Base-by-base conservation (phyloP, 306 rosid genomes). In the Leucaena leucocephala region DNA sequence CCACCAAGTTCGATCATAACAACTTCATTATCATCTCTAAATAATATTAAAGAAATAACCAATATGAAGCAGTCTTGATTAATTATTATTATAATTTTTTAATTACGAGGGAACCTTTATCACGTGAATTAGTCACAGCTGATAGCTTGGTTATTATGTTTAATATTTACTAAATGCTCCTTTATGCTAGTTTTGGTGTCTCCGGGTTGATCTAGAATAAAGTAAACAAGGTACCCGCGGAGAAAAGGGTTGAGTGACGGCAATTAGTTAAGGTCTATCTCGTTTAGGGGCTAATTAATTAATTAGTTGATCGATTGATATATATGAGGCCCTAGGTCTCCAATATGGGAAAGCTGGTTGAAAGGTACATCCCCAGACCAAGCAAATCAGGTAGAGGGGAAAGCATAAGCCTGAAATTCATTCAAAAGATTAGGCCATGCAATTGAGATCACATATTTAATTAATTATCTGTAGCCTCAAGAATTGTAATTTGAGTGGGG, bases 401-500 rank as follows among this genome's bases (percentile, higher is more conserved):
- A 65, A 59, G 71, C 76, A 64, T 46, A 76, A 58, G 72, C 72
- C 80, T 71, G 80, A 33, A 33, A n/a, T 82, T 72, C 75, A 59
- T 66, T 66, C 71, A 65, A 42, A 72, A 71, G 66, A 33, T 59
- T 71, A 39, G 8, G 36, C 11, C 75, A 72, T 59, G 79, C 46
- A 67, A 12, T 72, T 55, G 68, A 48, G 36, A 45, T 40, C 46
- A 40, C n/a, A 34, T 40, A 65, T 8, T 19, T 19, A 55, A 36
- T 36, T 6, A 40, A 54, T n/a, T 17, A 64, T 22, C 36, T 57
- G 80, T 69, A 78, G 67, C 22, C 72, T 64, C 46, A 69, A 43
- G 61, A 68, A 17, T 22, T 36, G 64, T 21, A 50, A 82, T 67
- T 48, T 16, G 39, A 59, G 82, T 76, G 82, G 89, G 89, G 89